Conservation (phyloP, 2,329 filamentous ascomycete genomes). For the Colletotrichum zoysiae region DNA sequence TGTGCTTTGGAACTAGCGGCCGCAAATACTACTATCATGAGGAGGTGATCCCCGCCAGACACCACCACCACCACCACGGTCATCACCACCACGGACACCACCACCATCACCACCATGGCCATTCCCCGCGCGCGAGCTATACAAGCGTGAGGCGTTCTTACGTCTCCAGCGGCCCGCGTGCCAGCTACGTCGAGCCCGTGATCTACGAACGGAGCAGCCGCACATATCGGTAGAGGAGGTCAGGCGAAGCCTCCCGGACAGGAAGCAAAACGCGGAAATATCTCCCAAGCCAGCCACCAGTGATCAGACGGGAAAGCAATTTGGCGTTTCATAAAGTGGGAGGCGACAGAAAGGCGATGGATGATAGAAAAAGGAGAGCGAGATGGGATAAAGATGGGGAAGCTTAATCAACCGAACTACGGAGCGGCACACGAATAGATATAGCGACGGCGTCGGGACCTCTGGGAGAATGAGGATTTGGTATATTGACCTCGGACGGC, state of each 20-base stretch:
- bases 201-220: conserved; percentile 57
- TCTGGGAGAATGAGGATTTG: background rate
- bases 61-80: conserved; percentile 52
- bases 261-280: conserved; percentile 17
- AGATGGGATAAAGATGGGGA: conserved; percentile 10
- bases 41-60: conserved; percentile 62
- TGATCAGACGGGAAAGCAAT: conserved; percentile 13
- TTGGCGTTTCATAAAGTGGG: conserved; percentile 18
- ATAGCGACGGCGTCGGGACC: conserved; percentile 6
- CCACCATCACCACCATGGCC: conserved; percentile 50
- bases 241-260: conserved; percentile 12
- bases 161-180: conserved; percentile 55
- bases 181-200: conserved; percentile 53
- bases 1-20: conserved; percentile 61
- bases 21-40: conserved; percentile 68
- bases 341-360: background rate
- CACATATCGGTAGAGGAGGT: conserved; percentile 47
- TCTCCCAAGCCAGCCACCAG: background rate
- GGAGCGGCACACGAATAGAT: conserved; percentile 5
- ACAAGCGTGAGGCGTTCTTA: conserved; percentile 55
- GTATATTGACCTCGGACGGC: background rate
- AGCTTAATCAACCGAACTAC: conserved; percentile 1
- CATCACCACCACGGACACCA: conserved; percentile 53
- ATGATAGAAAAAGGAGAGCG: background rate
- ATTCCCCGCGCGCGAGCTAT: conserved; percentile 59